A percentile compares a stretch with the other conserved stretches of the same genome.
Evolutionary conservation across 2,329 filamentous ascomycete genomes (phyloP).

Genomic region (Basipetospora chlamydospora): DNA sequence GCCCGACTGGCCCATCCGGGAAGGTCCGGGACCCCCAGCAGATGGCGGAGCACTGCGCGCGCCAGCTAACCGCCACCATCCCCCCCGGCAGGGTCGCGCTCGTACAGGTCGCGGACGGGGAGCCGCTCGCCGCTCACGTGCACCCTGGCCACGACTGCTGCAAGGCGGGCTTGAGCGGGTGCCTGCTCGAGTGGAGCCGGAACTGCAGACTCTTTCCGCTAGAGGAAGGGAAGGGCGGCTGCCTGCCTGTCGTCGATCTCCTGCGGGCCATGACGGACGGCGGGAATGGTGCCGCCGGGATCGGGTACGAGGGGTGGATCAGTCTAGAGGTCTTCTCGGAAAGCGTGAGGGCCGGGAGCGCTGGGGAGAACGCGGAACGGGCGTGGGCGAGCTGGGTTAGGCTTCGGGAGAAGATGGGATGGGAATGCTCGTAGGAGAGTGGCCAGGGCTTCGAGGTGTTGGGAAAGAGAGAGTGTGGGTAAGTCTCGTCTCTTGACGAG

Average conservation of each 20-base stretch:
- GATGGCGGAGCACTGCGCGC: conserved; percentile 1
- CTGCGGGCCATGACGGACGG: conserved; percentile 15
- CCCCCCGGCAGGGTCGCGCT: conserved; percentile 7
- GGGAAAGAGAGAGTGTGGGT: no score
- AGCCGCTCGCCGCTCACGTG: conserved; percentile 7
- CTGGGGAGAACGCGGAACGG: conserved; percentile 6
- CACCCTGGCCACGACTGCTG: conserved; percentile 3
- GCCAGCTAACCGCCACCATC: neutral
- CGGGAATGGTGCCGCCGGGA: conserved; percentile 4
- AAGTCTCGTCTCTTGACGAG: no score
- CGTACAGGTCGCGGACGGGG: conserved; percentile 11
- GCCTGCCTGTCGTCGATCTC: conserved; percentile 15
- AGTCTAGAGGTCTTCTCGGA: conserved; percentile 12
- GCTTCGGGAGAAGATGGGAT: conserved; percentile 8
- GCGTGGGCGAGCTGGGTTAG: conserved; percentile 9
- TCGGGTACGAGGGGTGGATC: conserved; percentile 9
- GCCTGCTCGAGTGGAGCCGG: conserved; percentile 10
- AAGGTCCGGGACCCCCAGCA: neutral
- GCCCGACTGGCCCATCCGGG: conserved; percentile 4
- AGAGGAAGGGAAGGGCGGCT: conserved; percentile 8
- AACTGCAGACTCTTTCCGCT: conserved; percentile 10
- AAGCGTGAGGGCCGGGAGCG: conserved; percentile 5
- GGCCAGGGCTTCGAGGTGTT: conserved; percentile 1
- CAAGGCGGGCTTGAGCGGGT: neutral
- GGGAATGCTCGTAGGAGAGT: no score